Evolutionary conservation across 2,329 filamentous ascomycete species (phyloP), one percentile per base, ranked within the genome.

Genomic region (Cytospora mali): DNA sequence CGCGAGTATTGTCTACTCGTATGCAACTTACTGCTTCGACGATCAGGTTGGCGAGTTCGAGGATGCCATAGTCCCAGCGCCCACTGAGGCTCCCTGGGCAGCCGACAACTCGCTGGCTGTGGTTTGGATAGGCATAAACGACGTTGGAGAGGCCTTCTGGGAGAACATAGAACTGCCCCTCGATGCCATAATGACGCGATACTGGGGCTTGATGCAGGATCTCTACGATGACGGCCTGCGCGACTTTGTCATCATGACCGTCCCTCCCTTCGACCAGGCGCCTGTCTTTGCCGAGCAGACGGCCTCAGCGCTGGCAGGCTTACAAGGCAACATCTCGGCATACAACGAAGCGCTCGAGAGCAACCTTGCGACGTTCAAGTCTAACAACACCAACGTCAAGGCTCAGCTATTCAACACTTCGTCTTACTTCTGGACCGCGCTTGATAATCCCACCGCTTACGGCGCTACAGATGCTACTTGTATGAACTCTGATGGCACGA

Each of bases 41-140:
- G 59, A 46, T n/a, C 59, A 62, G 33, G 59, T 62, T 3, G 59
- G 46, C 23, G 59, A 56, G 18, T 62, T 62, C 25, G 59, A 56
- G 46, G 53, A 56, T 3, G 39, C 50, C 18, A 39, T 62, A 6
- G 59, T 62, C 11, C 59, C 59, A 31, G 59, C 59, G 3, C 53
- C 59, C 16, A 52, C 59, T 6, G 53, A 56, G n/a, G 59, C 59
- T 2, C 46, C 46, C 21, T 62, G 59, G 59, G 56, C 59, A 6
- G 18, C 59, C 6, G 29, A 21, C 16, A 52, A 62, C 33, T 42
- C 46, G 6, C 46, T 51, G 13, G 59, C 42, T 7, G 53, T 33
- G 11, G 42, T 62, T 9, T 62, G 53, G 59, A 56, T 62, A 23
- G 59, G 59, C 16, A 62, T 62, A 21, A 62, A 62, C 46, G 59